Evolutionary conservation across 768 basidiomycete genomes (phyloP), one percentile per base, ranked within the genome.

Genomic region (Tremella fuciformis): DNA sequence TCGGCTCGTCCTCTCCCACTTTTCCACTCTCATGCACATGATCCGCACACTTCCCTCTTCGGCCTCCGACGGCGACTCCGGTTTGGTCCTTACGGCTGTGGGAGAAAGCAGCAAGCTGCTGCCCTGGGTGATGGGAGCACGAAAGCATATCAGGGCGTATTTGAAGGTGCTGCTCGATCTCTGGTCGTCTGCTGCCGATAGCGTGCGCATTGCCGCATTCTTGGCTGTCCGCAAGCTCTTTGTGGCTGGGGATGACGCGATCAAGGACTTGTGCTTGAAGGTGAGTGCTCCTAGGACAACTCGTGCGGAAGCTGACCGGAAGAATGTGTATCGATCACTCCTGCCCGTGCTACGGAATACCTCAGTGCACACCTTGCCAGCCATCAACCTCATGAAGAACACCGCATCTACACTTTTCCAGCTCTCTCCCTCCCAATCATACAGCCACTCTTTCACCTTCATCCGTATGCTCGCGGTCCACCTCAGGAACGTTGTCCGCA

Each of bases 311-410:
- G 44, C 44, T 34, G 34, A 41, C 24, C 47, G n/a, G 19, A 59
- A 94, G 91, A 88, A 86, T 62, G 86, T 86, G n/a, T 99, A 99
- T 78, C 81, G 89, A 44, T 83, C 88, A 15, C 80, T 99, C 25
- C 84, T 97, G 48, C 86, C 89, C 25, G 86, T 73, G 6, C 85
- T 86, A 47, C 91, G 91, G 72, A 84, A 86, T 11, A 96, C 91
- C n/a, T 88, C 82, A 50, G 81, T 84, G 1, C 86, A 94, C 77
- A 91, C 88, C 2, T 80, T 98, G 8, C 92, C 94, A 19, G 85
- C 88, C 1, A 88, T 98, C 77, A 94, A 89, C 69, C 79, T 98
- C 44, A 94, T 97, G 91, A 99, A 99, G 78, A 96, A 98, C 76
- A 89, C 92, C 6, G 94, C 93, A 0, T 88, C 89, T 0, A 92